Base-by-base conservation (phyloP, 768 basidiomycete species). In the Boletus reticuloceps region DNA sequence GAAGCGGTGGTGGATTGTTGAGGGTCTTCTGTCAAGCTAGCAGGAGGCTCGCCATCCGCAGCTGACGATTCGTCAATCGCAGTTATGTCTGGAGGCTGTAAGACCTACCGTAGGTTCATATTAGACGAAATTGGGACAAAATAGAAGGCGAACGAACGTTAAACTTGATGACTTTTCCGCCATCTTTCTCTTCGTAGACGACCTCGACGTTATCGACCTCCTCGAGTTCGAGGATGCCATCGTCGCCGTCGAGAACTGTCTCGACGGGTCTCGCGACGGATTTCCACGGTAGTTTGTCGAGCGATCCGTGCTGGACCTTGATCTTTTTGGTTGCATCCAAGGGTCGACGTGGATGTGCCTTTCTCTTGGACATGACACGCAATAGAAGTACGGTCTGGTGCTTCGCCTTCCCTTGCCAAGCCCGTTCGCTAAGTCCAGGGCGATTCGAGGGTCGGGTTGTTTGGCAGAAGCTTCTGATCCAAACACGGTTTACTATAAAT, bases 121-220 rank as follows among this genome's bases (percentile, higher is more conserved):
- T 56, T 50, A 64, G 57, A 62, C 44, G 38, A 42, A 40, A 52
- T 38, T 17, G 10, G 29, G 40, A 47, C 32, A 37, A 39, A 17
- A 39, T 8, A 38, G 42, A 43, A 53, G 4, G 43, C 31, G 32
- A 20, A 58, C 85, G 66, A 62, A 93, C 94, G 59, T 85, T 82
- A 69, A 97, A 94, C 63, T 76, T 84, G 22, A 83, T 81, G 10
- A 89, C 79, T 61, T 79, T 85, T 20, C 89, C 88, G 1, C 77
- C 82, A 11, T 82, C 82, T 9, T 82, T 86, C 52, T 87, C 82
- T 60, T 94, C 88, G 64, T 94, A 97, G 8, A 88, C 76, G 16
- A 99, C 84, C 53, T 94, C 87, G 1, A 99, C 92, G 43, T 84
- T 86, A 14, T 97, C 94, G 1, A 97, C 85, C 72, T 98, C 97